Evolutionary conservation across 192 early-diverging fungal genomes (phyloP).

Genomic region (Chytriomyces confervae): DNA sequence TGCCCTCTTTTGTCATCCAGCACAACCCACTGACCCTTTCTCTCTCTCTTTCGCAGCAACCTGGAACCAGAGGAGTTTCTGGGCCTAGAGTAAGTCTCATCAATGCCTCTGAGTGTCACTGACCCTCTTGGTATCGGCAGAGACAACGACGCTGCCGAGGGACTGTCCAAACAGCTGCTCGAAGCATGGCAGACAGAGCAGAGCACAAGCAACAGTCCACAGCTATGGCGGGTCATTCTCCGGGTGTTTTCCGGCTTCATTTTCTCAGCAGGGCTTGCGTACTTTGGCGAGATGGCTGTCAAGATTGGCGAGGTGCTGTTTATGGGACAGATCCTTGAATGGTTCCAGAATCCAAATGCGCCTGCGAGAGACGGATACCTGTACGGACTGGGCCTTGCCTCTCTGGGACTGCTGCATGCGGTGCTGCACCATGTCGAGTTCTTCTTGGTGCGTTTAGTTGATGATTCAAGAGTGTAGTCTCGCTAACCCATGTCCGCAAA

Average conservation of each 20-base stretch:
- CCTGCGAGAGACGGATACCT: constrained; percentile 35
- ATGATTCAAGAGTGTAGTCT: background rate
- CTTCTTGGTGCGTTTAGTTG: constrained; percentile 26
- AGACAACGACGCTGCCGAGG: constrained; percentile 38
- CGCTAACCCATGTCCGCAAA: background rate
- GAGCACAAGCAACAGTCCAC: constrained; percentile 12
- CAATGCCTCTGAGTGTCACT: background rate
- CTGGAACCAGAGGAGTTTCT: constrained; percentile 42
- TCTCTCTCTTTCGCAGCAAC: constrained; percentile 17
- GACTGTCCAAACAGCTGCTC: constrained; percentile 38
- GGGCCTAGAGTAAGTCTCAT: constrained; percentile 35
- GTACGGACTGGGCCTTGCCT: constrained; percentile 37
- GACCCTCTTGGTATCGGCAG: background rate
- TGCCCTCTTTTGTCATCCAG: background rate
- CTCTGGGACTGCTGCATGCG: constrained; percentile 36
- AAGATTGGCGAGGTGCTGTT: constrained; percentile 47
- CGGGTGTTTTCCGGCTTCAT: constrained; percentile 43
- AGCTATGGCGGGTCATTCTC: constrained; percentile 35
- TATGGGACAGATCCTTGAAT: constrained; percentile 49
- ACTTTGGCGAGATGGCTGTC: constrained; percentile 42
- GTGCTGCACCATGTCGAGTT: constrained; percentile 47
- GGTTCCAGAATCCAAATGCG: constrained; percentile 50
- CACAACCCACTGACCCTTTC: background rate
- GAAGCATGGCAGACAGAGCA: constrained; percentile 42
- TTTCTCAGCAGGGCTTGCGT: constrained; percentile 37